Evolutionary conservation across 371 early-diverging fungal genomes (phyloP), one percentile per base, ranked within the genome.

Genomic region (Mucor irregularis): DNA sequence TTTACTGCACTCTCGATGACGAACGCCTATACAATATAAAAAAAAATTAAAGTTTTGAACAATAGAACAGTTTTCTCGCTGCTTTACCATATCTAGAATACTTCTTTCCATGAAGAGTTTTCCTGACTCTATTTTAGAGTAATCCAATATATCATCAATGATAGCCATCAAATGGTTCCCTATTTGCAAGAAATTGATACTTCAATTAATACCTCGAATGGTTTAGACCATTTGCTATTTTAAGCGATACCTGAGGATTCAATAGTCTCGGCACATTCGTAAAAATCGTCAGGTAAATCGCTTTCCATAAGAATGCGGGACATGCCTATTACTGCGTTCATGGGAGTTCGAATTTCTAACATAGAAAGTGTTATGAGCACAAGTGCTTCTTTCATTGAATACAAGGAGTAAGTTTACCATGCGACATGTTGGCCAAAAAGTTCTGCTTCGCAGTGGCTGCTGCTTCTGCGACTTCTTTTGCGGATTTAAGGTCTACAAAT

Each of bases 281-380:
- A 62, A 30, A 81, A 71, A 47, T 83, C 81, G 8, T 69, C 70
- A 50, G 78, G 74, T 34, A 83, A 38, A 13, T 66, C 64, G 3
- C 81, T 80, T 57, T 81, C 81, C 22, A 78, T 73, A 9, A 83
- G 49, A 9, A 75, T 56, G 2, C 79, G 74, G 26, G 81, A 66
- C 84, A 83, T 83, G 38, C 81, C 84, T 51, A 80, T 79, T 35
- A 83, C 81, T 31, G 81, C 84, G 35, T 78, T 76, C 57, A 83
- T 81, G 4, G 81, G 84, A 17, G 77, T 77, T 0, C 74, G 67
- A 30, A 77, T 61, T 33, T 83, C n/a, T n/a, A n/a, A n/a, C n/a
- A n/a, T n/a, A n/a, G n/a, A n/a, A n/a, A n/a, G n/a, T n/a, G n/a
- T n/a, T n/a, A n/a, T n/a, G n/a, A n/a, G n/a, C n/a, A n/a, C n/a